Evolutionary conservation across 352 stramenopile species (phyloP), one percentile per base, ranked within the genome.

Genomic region (Globisporangium middletonii): DNA sequence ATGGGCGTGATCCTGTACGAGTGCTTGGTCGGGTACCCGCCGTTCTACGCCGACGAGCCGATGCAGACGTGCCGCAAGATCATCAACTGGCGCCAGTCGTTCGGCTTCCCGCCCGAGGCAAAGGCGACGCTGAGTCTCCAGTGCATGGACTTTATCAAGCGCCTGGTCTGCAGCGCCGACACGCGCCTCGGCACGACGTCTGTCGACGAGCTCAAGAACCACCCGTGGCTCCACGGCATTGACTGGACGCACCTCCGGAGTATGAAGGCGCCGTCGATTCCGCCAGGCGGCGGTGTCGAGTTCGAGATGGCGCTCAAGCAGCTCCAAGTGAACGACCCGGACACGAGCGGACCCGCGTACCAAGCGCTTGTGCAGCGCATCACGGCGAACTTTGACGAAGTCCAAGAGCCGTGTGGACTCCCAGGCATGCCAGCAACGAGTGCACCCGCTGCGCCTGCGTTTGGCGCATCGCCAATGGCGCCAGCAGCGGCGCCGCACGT

Each of bases 1-100:
- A 76, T 99, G 47, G 97, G 97, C 16, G 96, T 99, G 19, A 99
- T 99, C 65, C 96, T 99, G 76, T 99, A 98, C 69, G 96, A 99
- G 71, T 99, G 95, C 69, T 72, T 99, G 27, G 89, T 99, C 9
- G 97, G 97, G 7, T 99, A 98, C 72, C 98, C 97, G 19, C 96
- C 96, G 13, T 99, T 99, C 64, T 99, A 99, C 68, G 94, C 95
- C 1, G 94, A 98, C 57, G 83, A 96, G 59, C 88, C 95, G 18
- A 94, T 98, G 50, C 89, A 88, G 23, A 99, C 96, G 23, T 99
- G 95, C 71, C 76, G 91, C 27, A 99, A 99, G 65, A 80, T 82
- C 63, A 77, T 88, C 57, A 72, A 88, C 57, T 93, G 82, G 82
- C 73, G 72, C 49, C 71, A 89, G 53, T 78, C 79, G 26, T 80